A percentile compares a stretch with the other conserved stretches of the same genome.
These are phyloP conservation scores for Beauveria pseudobassiana DNA, from an alignment of 2,329 filamentous ascomycete genomes.

Conservation along the genomic window DNA sequence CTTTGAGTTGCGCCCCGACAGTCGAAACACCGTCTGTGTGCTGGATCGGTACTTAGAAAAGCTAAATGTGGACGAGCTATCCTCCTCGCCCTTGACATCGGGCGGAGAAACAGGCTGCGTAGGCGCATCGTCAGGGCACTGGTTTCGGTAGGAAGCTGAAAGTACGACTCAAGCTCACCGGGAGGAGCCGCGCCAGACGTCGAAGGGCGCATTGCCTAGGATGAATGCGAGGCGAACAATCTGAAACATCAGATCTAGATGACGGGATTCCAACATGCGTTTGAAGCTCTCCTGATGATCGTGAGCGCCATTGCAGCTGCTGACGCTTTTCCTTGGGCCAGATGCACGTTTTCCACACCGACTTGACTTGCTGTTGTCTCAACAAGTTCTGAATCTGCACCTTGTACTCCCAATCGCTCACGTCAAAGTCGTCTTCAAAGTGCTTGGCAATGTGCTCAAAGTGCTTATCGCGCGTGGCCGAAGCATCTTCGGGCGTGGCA, in stretches of 20 bases:
- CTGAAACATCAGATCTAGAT: constrained; percentile 32
- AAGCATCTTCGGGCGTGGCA: constrained; percentile 27
- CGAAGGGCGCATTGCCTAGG: constrained; percentile 34
- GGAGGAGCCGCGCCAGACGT: constrained; percentile 28
- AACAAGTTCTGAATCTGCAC: constrained; percentile 37
- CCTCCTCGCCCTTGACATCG: constrained; percentile 22
- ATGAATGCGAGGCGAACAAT: constrained; percentile 38
- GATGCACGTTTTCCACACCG: constrained; percentile 37
- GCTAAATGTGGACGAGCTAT: constrained; percentile 20
- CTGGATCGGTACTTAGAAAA: constrained; percentile 22
- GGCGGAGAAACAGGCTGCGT: constrained; percentile 17
- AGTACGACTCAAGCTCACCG: constrained; percentile 31
- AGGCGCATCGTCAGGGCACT: constrained; percentile 28
- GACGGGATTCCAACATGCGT: constrained; percentile 37
- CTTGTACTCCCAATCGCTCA: constrained; percentile 36
- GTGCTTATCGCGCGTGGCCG: constrained; percentile 33
- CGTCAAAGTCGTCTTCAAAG: constrained; percentile 35
- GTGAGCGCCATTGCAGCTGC: constrained; percentile 32
- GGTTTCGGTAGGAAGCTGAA: constrained; percentile 29
- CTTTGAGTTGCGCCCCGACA: constrained; percentile 28
- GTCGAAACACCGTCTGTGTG: constrained; percentile 23
- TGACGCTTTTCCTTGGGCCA: constrained; percentile 37
- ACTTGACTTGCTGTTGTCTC: constrained; percentile 35
- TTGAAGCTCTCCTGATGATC: constrained; percentile 37
- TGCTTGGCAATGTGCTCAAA: constrained; percentile 41